Evolutionary conservation across 441 rosid species (phyloP), one percentile per base, ranked within the genome.

Genomic region (Jatropha podagrica): DNA sequence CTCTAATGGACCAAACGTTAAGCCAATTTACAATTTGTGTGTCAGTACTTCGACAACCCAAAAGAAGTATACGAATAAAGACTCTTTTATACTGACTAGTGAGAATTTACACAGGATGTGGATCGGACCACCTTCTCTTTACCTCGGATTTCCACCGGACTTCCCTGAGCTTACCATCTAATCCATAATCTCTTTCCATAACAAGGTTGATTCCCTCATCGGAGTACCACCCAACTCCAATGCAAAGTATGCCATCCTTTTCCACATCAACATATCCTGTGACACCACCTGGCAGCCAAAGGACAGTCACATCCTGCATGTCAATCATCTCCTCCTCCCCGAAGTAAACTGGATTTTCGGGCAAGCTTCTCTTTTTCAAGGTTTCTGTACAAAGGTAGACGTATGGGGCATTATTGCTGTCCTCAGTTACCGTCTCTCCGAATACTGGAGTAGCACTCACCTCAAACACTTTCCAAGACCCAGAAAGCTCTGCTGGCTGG

Each of bases 401-500:
- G n/a, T 83, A 89, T 1, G 93, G 88, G 51, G 84, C 55, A 41
- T 55, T 82, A 23, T 71, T 80, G 81, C 74, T 55, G 59, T 79
- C 85, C 63, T 71, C 85, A 0, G 78, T 14, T 5, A 64, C 69
- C 0, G 40, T 76, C 51, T 92, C 95, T 17, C 89, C 92, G 26
- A 82, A 90, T 69, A 92, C 76, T 7, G 98, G 98, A 66, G 89
- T 91, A 37, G 94, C 97, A 48, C 92, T 91, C 60, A 89, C 87
- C 85, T 93, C 99, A 69, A 93, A 95, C 71, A 93, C 99, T 81
- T 95, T 95, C 99, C 97, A 95, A 20, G 97, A 86, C 41, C 99
- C 97, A 23, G 83, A 80, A 48, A 95, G 89, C 76, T 95, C 92
- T 37, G 88, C 85, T 37, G 97, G 93, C 60, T 81, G 87, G 0